phyloP scores from a whole-genome alignment of 176 grass and related monocot species.

The Oryza rufipogon region DNA sequence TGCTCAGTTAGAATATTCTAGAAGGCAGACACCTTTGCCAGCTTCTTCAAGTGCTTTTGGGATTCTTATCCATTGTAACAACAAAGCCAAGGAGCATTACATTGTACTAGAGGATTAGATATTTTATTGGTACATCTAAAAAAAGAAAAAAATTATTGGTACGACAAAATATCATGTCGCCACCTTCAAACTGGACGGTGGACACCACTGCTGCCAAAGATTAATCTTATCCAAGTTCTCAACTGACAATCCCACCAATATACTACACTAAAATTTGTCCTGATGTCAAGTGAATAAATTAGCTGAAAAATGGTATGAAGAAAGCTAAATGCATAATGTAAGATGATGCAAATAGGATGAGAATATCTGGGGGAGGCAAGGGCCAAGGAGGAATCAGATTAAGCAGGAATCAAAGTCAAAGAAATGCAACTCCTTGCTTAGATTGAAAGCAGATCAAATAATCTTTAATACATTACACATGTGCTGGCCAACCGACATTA shows the following conservation, averaged over 20 bases:
- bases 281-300: constrained; percentile 1
- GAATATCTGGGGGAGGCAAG: neutral
- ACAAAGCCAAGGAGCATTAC: neutral
- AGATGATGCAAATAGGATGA: neutral
- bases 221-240: constrained; percentile 46
- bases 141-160: neutral
- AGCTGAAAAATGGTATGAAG: neutral
- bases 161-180: constrained; percentile 26
- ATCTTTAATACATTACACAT: neutral
- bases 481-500: neutral
- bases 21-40: constrained; percentile 24
- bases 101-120: constrained; percentile 10
- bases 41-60: neutral
- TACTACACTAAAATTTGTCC: neutral
- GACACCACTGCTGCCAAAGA: constrained; percentile 23
- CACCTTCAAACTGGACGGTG: constrained; percentile 1
- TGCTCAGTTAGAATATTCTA: constrained; percentile 6
- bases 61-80: constrained; percentile 49
- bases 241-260: constrained; percentile 6
- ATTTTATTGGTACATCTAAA: neutral
- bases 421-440: neutral
- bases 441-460: neutral
- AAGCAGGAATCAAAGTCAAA: neutral
- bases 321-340: neutral
- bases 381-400: constrained; percentile 25